Evolutionary conservation across 2,329 filamentous ascomycete species (phyloP).

Genomic region (Aspergillus brasiliensis): DNA sequence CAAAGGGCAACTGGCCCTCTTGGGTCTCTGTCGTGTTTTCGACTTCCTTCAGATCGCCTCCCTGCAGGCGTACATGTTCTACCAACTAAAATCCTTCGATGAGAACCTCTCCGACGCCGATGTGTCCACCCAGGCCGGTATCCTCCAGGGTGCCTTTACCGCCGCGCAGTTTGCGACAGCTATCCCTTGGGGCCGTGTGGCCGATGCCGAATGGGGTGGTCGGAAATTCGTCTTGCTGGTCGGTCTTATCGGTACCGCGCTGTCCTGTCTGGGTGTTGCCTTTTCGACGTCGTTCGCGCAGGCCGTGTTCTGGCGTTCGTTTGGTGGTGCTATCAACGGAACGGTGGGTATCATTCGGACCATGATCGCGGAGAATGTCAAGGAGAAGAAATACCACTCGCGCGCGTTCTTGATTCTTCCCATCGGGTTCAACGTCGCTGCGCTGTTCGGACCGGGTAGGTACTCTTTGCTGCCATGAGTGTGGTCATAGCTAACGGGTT

Average conservation of each 20-base stretch:
- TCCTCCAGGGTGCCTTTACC: conserved; percentile 76
- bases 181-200: conserved; percentile 75
- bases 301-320: conserved; percentile 66
- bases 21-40: conserved; percentile 44
- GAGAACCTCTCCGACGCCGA: conserved; percentile 56
- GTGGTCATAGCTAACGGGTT: conserved; percentile 18
- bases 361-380: conserved; percentile 71
- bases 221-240: conserved; percentile 77
- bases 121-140: conserved; percentile 73
- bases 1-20: conserved; percentile 40
- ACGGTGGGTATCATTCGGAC: conserved; percentile 74
- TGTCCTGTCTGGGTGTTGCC: conserved; percentile 68
- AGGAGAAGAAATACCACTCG: conserved; percentile 64
- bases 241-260: conserved; percentile 68
- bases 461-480: conserved; percentile 42
- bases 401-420: conserved; percentile 61
- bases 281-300: conserved; percentile 65
- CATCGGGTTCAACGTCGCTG: conserved; percentile 68
- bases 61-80: conserved; percentile 72
- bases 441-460: conserved; percentile 53
- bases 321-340: conserved; percentile 70
- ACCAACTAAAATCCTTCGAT: conserved; percentile 77
- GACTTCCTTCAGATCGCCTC: conserved; percentile 45
- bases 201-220: conserved; percentile 64
- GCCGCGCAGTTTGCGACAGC: conserved; percentile 79